Conservation (phyloP, 1,284 basidiomycete species). For the Papiliotrema laurentii region DNA sequence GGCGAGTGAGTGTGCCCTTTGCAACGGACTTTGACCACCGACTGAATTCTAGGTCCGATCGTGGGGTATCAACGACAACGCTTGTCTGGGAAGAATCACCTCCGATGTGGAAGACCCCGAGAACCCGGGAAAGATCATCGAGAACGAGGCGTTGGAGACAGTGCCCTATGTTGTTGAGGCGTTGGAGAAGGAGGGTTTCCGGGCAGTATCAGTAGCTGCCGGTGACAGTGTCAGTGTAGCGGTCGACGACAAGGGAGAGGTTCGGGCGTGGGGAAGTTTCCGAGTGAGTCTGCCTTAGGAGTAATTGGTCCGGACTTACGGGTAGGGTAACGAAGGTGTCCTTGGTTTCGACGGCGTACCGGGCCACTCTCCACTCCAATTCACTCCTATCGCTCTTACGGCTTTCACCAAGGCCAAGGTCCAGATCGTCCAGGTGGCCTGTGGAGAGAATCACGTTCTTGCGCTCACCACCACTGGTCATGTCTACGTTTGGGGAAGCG, state of each 20-base stretch:
- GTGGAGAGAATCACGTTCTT: conserved; percentile 81
- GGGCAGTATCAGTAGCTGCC: conserved; percentile 73
- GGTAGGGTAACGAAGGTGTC: conserved; percentile 65
- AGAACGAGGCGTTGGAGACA: conserved; percentile 73
- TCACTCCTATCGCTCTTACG: conserved; percentile 49
- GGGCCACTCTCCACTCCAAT: conserved; percentile 47
- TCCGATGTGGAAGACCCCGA: conserved; percentile 59
- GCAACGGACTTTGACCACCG: background rate
- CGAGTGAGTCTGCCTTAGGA: conserved; percentile 57
- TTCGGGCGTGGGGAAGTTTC: conserved; percentile 89
- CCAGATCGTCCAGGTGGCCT: conserved; percentile 64
- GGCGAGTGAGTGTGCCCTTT: conserved; percentile 62
- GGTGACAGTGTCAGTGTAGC: conserved; percentile 83
- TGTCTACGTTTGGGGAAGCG: conserved; percentile 73
- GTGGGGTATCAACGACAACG: conserved; percentile 89
- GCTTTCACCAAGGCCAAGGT: conserved; percentile 51
- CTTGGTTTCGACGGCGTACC: conserved; percentile 73
- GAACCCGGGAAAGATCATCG: conserved; percentile 58
- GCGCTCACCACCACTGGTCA: conserved; percentile 78
- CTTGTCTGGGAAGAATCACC: conserved; percentile 79
- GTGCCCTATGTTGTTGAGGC: conserved; percentile 68
- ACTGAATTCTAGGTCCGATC: conserved; percentile 66
- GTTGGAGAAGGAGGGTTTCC: conserved; percentile 67
- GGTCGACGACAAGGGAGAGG: conserved; percentile 68
- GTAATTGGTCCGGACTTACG: background rate